These are phyloP conservation scores for Colletotrichum limetticola DNA, from an alignment of 2,329 filamentous ascomycete genomes.

Conservation along the genomic window DNA sequence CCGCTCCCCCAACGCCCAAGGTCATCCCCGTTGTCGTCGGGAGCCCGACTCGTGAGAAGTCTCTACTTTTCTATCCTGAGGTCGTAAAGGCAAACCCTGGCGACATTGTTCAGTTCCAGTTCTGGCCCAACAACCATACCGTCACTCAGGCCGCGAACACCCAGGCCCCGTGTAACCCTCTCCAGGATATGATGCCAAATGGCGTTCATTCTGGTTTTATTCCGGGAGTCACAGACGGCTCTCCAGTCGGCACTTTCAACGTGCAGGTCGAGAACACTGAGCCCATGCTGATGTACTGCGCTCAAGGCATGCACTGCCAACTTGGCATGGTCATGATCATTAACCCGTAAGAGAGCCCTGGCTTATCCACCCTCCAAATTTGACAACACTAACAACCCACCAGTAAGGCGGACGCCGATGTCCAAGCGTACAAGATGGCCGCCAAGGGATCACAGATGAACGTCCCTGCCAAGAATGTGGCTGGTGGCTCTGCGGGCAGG, in stretches of 20 bases:
- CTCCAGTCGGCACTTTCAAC: slow-evolving; percentile 56
- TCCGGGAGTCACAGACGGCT: slow-evolving; percentile 47
- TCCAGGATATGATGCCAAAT: slow-evolving; percentile 44
- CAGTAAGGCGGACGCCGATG: slow-evolving; percentile 29
- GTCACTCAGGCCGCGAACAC: slow-evolving; percentile 52
- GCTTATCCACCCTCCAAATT: background rate
- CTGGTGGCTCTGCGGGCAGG: slow-evolving; percentile 11
- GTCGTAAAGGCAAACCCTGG: slow-evolving; percentile 45
- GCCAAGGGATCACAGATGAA: slow-evolving; percentile 12
- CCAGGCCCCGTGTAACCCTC: slow-evolving; percentile 57
- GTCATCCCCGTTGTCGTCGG: slow-evolving; percentile 66
- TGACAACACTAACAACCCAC: background rate
- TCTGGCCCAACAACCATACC: slow-evolving; percentile 55
- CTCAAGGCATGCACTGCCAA: slow-evolving; percentile 59
- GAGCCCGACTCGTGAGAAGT: slow-evolving; percentile 55
- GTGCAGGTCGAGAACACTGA: slow-evolving; percentile 55
- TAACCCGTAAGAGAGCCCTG: slow-evolving; percentile 51
- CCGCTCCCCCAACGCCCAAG: slow-evolving; percentile 28
- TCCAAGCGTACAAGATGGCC: slow-evolving; percentile 17
- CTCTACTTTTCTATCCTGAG: slow-evolving; percentile 57
- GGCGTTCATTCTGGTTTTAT: slow-evolving; percentile 55
- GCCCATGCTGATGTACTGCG: slow-evolving; percentile 63
- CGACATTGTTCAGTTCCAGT: slow-evolving; percentile 56
- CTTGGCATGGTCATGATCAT: slow-evolving; percentile 62
- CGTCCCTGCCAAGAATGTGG: slow-evolving; percentile 29